Conservation (phyloP, 139 green algal species). For the Pleodorina starrii region DNA sequence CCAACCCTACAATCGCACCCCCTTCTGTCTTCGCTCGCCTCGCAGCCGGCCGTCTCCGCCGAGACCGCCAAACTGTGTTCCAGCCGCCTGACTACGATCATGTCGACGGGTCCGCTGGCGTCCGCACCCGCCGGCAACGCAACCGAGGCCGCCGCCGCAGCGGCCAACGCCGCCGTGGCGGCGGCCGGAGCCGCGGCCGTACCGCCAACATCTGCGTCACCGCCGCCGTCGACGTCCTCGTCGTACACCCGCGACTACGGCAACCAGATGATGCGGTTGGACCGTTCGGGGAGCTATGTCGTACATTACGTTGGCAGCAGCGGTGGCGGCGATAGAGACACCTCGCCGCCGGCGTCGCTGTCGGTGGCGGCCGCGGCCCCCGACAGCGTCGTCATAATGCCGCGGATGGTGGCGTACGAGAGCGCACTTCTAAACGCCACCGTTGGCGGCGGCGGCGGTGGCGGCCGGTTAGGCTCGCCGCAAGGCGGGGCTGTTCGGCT, state of each 20-base stretch:
- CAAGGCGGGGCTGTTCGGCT: neutral
- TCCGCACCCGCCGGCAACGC: neutral
- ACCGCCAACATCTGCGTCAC: neutral
- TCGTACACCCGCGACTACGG: neutral
- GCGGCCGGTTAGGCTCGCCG: neutral
- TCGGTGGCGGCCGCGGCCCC: neutral
- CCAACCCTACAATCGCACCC: no score
- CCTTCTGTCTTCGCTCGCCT: no score
- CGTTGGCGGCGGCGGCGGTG: neutral
- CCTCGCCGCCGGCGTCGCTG: neutral
- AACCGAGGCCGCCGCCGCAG: neutral
- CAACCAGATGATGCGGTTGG: no score
- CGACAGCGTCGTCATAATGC: conserved; percentile 43
- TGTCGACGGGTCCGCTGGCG: conserved; percentile 6
- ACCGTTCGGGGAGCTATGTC: neutral
- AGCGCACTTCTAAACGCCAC: neutral
- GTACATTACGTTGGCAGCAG: no score
- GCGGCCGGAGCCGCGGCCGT: neutral
- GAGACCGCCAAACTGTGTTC: conserved; percentile 11
- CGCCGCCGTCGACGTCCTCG: neutral
- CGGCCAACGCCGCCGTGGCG: neutral
- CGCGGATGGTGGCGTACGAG: conserved; percentile 34
- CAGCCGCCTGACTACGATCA: conserved; percentile 27
- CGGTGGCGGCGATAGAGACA: neutral
- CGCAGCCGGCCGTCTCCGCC: neutral